A percentile compares a stretch with the other conserved stretches of the same genome.
Conservation (phyloP, 768 basidiomycete genomes). For the Tricholoma sp. region DNA sequence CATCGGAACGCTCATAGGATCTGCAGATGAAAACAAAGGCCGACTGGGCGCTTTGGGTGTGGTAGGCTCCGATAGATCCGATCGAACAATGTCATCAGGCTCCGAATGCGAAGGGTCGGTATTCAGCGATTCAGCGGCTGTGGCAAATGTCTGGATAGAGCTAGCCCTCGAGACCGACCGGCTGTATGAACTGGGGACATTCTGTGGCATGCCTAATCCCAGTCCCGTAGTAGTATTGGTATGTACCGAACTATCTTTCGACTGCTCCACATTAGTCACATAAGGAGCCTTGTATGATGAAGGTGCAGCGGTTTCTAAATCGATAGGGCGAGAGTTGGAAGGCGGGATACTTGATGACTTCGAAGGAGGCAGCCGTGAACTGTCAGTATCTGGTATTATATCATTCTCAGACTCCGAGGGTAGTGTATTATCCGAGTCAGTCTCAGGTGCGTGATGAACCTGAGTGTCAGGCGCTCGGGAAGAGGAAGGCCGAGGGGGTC, state of each 20-base stretch:
- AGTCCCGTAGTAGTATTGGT: constrained; percentile 2
- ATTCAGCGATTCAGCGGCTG: constrained; percentile 25
- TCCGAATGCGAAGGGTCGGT: constrained; percentile 7
- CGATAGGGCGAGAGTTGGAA: neutral
- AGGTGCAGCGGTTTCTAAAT: neutral
- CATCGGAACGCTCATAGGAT: neutral
- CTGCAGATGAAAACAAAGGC: constrained; percentile 5
- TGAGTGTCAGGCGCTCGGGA: neutral
- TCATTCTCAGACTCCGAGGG: neutral
- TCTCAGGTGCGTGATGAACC: neutral
- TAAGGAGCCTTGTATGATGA: constrained; percentile 13
- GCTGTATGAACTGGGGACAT: constrained; percentile 7
- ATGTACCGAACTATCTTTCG: constrained; percentile 1
- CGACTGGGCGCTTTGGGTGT: constrained; percentile 9
- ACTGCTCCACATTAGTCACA: neutral
- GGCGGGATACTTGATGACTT: neutral
- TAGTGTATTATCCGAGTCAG: too few relatives aligned
- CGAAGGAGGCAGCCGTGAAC: neutral
- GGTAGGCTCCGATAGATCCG: constrained; percentile 4
- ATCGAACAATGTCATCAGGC: neutral
- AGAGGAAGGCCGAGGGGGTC: neutral
- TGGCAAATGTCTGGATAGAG: constrained; percentile 27
- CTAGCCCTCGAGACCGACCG: constrained; percentile 17
- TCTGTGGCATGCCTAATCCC: constrained; percentile 3
- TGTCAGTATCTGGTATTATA: neutral